Evolutionary conservation across 768 basidiomycete genomes (phyloP).

Genomic region (Strobilomyces confusus): DNA sequence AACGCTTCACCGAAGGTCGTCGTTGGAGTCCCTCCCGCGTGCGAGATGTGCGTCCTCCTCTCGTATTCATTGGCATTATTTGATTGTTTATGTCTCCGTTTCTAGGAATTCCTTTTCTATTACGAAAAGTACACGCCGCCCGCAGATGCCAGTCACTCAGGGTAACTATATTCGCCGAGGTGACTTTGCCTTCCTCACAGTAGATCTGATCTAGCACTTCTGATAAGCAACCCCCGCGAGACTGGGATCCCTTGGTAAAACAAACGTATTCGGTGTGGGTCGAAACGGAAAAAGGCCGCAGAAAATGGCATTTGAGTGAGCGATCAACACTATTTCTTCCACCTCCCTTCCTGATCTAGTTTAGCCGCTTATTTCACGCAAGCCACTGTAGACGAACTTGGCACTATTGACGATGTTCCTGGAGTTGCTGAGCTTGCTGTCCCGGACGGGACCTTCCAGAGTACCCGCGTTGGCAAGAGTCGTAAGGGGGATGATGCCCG

Average conservation of each 20-base stretch:
- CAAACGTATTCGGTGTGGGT: conserved; percentile 85
- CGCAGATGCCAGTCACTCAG: conserved; percentile 40
- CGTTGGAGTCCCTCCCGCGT: conserved; percentile 83
- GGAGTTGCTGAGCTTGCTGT: conserved; percentile 57
- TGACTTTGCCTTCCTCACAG: conserved; percentile 7
- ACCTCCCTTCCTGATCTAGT: conserved; percentile 19
- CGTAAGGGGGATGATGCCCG: conserved; percentile 41
- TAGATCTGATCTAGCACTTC: conserved; percentile 27
- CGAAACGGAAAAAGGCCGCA: conserved; percentile 54
- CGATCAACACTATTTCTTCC: conserved; percentile 9
- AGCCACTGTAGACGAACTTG: conserved; percentile 63
- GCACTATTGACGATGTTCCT: conserved; percentile 66
- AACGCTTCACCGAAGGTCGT: conserved; percentile 80
- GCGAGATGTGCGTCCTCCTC: conserved; percentile 55
- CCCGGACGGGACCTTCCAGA: conserved; percentile 65
- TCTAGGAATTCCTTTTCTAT: conserved; percentile 80
- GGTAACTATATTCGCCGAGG: conserved; percentile 30
- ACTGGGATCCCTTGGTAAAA: conserved; percentile 71
- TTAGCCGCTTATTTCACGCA: conserved; percentile 84
- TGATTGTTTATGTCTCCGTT: conserved; percentile 12
- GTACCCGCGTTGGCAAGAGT: conserved; percentile 56
- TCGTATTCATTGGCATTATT: conserved; percentile 2
- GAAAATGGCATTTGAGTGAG: conserved; percentile 84
- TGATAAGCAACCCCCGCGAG: conserved; percentile 51
- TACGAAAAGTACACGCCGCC: conserved; percentile 66